A percentile compares a stretch with the other conserved stretches of the same genome.
phyloP scores from a whole-genome alignment of 768 basidiomycete species.

The Mycena crocata region DNA sequence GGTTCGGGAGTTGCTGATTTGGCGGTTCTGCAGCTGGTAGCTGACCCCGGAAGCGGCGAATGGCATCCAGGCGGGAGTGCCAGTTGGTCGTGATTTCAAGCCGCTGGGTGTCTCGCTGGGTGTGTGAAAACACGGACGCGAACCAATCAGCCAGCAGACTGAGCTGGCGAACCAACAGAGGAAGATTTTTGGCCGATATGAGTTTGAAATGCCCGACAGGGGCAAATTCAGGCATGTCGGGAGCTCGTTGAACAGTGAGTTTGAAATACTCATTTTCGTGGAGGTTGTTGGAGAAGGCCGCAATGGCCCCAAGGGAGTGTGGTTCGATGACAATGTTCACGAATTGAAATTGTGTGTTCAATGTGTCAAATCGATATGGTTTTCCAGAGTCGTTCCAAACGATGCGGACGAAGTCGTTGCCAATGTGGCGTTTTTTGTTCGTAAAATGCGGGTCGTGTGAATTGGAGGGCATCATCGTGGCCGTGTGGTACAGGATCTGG shows the following conservation, averaged over 20 bases:
- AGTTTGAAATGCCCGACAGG: constrained; percentile 95
- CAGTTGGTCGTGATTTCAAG: constrained; percentile 92
- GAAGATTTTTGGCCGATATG: constrained; percentile 88
- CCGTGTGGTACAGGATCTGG: constrained; percentile 94
- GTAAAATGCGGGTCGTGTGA: constrained; percentile 74
- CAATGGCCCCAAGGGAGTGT: constrained; percentile 85
- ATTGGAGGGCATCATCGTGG: constrained; percentile 95
- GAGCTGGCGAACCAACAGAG: constrained; percentile 89
- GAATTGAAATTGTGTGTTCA: constrained; percentile 94
- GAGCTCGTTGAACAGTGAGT: constrained; percentile 88
- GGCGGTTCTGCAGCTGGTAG: constrained; percentile 36
- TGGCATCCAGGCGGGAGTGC: constrained; percentile 82
- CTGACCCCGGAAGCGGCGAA: constrained; percentile 74
- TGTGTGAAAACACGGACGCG: constrained; percentile 83
- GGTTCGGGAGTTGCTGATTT: constrained; percentile 38
- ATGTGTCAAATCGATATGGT: constrained; percentile 91
- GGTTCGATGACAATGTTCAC: constrained; percentile 98
- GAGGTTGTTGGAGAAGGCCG: constrained; percentile 84
- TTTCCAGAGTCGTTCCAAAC: constrained; percentile 98
- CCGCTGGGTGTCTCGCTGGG: constrained; percentile 73
- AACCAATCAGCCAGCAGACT: constrained; percentile 92
- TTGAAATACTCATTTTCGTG: constrained; percentile 98
- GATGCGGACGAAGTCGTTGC: constrained; percentile 96
- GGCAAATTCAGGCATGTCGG: constrained; percentile 93
- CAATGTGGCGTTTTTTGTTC: constrained; percentile 95